Conservation (phyloP, 2,329 filamentous ascomycete genomes). For the Xylariaceae sp. region DNA sequence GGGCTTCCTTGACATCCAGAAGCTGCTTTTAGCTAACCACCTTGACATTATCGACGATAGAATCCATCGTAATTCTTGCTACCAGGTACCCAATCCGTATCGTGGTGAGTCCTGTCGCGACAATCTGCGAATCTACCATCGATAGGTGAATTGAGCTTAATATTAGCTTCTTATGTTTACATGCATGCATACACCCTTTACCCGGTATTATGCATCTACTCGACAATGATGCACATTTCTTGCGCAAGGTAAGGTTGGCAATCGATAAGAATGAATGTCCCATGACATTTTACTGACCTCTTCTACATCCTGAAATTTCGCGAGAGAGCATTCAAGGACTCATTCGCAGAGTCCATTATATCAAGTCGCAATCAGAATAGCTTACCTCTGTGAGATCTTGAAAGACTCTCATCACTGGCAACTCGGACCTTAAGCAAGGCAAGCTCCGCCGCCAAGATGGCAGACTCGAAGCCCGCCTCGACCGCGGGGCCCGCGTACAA, state of each 20-base stretch:
- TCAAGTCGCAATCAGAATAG: neutral
- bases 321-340: neutral
- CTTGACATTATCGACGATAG: too few species aligned
- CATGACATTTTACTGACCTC: neutral
- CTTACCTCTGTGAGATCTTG: too few species aligned
- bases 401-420: neutral
- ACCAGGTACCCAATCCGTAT: too few species aligned
- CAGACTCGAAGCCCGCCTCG: neutral
- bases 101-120: too few species aligned
- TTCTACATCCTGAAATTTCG: neutral
- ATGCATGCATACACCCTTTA: neutral
- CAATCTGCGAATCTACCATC: too few species aligned
- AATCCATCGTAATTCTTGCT: too few species aligned
- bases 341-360: neutral
- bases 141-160: too few species aligned
- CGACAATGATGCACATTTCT: neutral
- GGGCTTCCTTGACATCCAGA: slow-evolving; percentile 6
- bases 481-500: slow-evolving; percentile 33
- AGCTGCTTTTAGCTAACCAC: neutral
- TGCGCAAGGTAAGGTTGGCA: neutral
- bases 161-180: too few species aligned
- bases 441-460: neutral
- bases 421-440: neutral
- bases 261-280: neutral
- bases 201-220: neutral